Base-by-base conservation (phyloP, 2,329 filamentous ascomycete genomes). In the Xylaria sp. region DNA sequence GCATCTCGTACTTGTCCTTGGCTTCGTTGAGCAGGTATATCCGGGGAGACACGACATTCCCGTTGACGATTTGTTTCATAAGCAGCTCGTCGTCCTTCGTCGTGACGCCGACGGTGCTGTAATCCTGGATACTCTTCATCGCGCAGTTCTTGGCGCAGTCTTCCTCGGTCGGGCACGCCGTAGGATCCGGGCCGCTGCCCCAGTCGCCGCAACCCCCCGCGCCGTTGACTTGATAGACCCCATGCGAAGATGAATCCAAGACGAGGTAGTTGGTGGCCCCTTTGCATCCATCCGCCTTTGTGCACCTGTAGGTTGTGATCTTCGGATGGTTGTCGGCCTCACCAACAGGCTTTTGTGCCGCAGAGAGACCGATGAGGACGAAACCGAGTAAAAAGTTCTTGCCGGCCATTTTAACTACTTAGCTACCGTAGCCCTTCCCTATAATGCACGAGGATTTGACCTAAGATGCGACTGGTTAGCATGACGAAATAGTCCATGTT, bases 1-100 rank as follows among this genome's bases (percentile, higher is more conserved):
- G 83, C 74, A 86, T 82, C 78, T 89, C 80, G 77, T 91, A 91
- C 61, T 84, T 84, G 70, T 82, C 82, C 68, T 87, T 85, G 64
- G 83, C 80, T 72, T 68, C 78, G 72, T 84, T 83, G 75, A 90
- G 83, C 64, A 90, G 81, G 77, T 90, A 91, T 62, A 89, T 78
- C 68, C 89, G 84, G 6, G 86, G 78, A 2, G 76, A 77, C 36
- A 77, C 77, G 30, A 76, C 74, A 30, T 70, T 75, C 39, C 73
- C 75, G 71, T 75, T 71, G 51, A 78, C 73, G 39, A 78, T 75
- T 57, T 77, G 72, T 58, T 77, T 72, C 72, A 89, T 76, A 73
- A 83, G 85, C 1, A 80, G 64, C 24, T 71, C 65, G 39, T 70
- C 69, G n/a, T 71, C 74, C 51, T 75, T 69, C 1, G 78, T 79